Evolutionary conservation across 768 basidiomycete genomes (phyloP), one percentile per base, ranked within the genome.

Genomic region (Pholiota conissans): DNA sequence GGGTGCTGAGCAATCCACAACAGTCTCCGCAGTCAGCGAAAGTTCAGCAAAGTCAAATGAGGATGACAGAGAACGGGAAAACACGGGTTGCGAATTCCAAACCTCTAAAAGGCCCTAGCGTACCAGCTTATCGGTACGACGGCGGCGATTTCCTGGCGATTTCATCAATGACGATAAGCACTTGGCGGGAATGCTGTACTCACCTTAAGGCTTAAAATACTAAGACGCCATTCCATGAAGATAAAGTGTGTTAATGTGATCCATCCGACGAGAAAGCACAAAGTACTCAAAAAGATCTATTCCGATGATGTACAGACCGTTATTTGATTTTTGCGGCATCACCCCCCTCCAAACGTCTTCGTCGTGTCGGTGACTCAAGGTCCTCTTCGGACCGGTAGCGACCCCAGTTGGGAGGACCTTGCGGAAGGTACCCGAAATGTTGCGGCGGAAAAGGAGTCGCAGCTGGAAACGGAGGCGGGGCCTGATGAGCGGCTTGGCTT

Each of bases 331-430:
- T 85, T 56, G 77, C 77, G 59, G 78, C 72, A 57, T 64, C 79
- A 35, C 84, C 84, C 52, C 79, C 79, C 64, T 85, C 84, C 45
- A 86, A 71, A 56, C 84, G 78, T 66, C 84, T 77, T 63, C 82
- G 72, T 65, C 85, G 78, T 32, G 76, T 70, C 45, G 79, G 77
- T 10, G 74, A 75, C 64, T 79, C 74, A 60, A 73, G 67, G 55
- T 79, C 81, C 57, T 78, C 76, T 55, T 77, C 76, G 61, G 66
- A 55, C 54, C 70, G 62, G 63, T 75, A 68, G 46, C 76, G 76
- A 42, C 72, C 71, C 78, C 80, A 84, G 52, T 71, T 72, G 24
- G 79, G 77, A 37, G 79, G 76, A 11, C 76, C 78, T 52, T 83
- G 76, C 57, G 84, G 77, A 59, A 81, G 75, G 71, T 82, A 84